Conservation (phyloP, 208 protist species). For the Wallacemonas rigidus region DNA sequence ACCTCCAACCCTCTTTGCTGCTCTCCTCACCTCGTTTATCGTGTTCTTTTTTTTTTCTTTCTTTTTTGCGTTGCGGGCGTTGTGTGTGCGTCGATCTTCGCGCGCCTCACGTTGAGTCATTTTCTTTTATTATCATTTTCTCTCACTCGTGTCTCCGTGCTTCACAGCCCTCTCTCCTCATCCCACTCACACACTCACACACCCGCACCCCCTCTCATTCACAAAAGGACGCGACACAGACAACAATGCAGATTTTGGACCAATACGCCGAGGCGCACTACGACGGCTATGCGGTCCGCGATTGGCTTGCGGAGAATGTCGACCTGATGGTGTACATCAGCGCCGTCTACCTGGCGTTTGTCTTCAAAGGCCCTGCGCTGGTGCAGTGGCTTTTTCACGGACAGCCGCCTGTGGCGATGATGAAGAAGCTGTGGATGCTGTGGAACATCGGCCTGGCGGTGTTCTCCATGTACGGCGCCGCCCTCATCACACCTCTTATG, state of each 20-base stretch:
- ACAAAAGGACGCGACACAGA: neutral
- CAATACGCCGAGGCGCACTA: slow-evolving; percentile 42
- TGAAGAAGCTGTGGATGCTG: slow-evolving; percentile 61
- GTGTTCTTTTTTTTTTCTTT: slow-evolving; percentile 4
- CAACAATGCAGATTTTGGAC: slow-evolving; percentile 48
- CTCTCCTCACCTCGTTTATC: neutral
- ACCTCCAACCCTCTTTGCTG: too few relatives aligned
- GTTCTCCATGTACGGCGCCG: slow-evolving; percentile 79
- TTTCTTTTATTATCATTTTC: too few relatives aligned
- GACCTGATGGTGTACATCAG: slow-evolving; percentile 58
- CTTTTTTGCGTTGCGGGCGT: neutral
- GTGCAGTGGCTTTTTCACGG: slow-evolving; percentile 32
- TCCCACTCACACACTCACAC: neutral
- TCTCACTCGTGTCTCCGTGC: too few relatives aligned
- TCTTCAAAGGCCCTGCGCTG: slow-evolving; percentile 28
- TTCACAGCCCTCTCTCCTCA: too few relatives aligned
- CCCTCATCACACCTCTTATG: slow-evolving; percentile 48
- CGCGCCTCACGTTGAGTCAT: neutral
- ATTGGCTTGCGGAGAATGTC: slow-evolving; percentile 38
- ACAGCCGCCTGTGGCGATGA: slow-evolving; percentile 33
- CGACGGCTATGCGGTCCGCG: slow-evolving; percentile 37
- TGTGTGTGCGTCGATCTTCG: neutral
- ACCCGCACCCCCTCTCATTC: too few relatives aligned
- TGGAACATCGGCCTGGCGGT: slow-evolving; percentile 87
- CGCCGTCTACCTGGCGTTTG: slow-evolving; percentile 59